Evolutionary conservation across 306 rosid genomes (phyloP).

Genomic region (Gastrolobium bilobum): DNA sequence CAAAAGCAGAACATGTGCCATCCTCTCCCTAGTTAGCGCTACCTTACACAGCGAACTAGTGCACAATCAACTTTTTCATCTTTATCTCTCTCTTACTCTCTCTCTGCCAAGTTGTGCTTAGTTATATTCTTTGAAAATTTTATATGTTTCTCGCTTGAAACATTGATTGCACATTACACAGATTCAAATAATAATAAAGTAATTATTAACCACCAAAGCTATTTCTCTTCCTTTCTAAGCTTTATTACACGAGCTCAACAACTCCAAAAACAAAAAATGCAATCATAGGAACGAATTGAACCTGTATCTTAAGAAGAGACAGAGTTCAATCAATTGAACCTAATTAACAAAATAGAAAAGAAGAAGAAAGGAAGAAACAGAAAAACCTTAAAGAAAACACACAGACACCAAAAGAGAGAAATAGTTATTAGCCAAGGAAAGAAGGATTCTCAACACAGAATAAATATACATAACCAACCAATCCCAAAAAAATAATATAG

Average conservation of each 20-base stretch:
- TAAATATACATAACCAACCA: constrained; percentile 19
- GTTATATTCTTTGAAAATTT: too few species aligned
- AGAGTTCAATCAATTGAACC: constrained; percentile 30
- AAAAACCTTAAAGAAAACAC: not conserved
- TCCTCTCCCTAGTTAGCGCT: too few species aligned
- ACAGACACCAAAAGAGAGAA: too few species aligned
- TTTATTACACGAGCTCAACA: constrained; percentile 13
- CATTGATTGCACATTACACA: constrained; percentile 35
- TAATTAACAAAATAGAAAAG: constrained; percentile 14
- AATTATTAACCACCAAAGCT: constrained; percentile 28
- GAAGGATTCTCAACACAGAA: not conserved
- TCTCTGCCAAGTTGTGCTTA: too few species aligned
- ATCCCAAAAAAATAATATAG: constrained; percentile 35
- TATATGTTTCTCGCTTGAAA: too few species aligned
- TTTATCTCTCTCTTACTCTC: too few species aligned
- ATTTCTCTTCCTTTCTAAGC: constrained; percentile 28
- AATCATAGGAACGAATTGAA: constrained; percentile 38
- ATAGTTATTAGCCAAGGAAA: too few species aligned
- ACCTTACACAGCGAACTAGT: too few species aligned
- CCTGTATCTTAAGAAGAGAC: constrained; percentile 55
- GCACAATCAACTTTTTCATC: too few species aligned
- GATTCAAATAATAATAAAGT: constrained; percentile 21
- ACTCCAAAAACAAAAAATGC: constrained; percentile 9
- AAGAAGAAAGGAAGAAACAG: constrained; percentile 34
- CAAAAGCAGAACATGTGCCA: too few species aligned